These are phyloP conservation scores for Raphanus sativus DNA, from an alignment of 345 rosid species.

Conservation along the genomic window DNA sequence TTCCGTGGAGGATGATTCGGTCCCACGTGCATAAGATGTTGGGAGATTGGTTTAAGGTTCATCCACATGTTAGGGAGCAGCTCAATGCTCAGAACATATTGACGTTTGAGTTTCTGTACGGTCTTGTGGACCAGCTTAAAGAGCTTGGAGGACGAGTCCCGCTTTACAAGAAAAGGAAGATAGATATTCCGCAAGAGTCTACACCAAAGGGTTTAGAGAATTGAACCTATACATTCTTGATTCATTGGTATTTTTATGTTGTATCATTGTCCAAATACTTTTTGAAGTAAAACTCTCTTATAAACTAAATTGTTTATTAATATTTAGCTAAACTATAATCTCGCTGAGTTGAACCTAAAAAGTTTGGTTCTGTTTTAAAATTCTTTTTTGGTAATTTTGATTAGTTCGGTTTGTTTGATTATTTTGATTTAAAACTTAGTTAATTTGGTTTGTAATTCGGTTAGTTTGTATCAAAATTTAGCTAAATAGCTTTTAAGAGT, in stretches of 20 bases:
- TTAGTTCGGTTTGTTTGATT: too few species aligned
- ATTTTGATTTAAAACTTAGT: too few species aligned
- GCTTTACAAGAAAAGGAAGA: conserved; percentile 51
- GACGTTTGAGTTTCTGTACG: conserved; percentile 78
- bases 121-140: conserved; percentile 63
- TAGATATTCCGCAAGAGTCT: background rate
- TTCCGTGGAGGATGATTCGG: conserved; percentile 93
- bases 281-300: background rate
- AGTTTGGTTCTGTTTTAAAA: too few species aligned
- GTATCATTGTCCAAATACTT: background rate
- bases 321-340: too few species aligned
- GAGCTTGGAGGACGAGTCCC: conserved; percentile 68
- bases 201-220: background rate
- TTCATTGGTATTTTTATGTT: conserved; percentile 21
- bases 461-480: too few species aligned
- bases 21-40: conserved; percentile 87
- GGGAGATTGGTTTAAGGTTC: conserved; percentile 83
- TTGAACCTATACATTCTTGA: conserved; percentile 16
- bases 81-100: conserved; percentile 67
- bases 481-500: too few species aligned
- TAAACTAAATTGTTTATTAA: background rate
- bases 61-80: conserved; percentile 74
- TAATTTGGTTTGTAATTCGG: too few species aligned
- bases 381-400: too few species aligned
- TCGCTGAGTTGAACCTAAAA: too few species aligned